Conservation (phyloP, 176 grass and related monocot species). For the Tuctoria greenei region DNA sequence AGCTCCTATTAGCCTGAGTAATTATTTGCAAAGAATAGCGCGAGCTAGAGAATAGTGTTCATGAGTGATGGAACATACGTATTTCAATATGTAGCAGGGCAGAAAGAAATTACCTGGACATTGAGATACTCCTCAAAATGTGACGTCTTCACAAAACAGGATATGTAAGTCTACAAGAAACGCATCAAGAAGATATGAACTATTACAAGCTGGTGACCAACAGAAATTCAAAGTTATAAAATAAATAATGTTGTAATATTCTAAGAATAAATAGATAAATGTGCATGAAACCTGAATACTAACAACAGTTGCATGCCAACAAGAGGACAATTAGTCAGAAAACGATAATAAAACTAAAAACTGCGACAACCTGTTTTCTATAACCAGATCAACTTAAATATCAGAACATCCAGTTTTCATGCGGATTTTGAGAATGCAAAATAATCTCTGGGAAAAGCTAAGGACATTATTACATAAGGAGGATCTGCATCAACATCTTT, state of each 20-base stretch:
- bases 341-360: slow-evolving; percentile 19
- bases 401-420: background rate
- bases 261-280: slow-evolving; percentile 22
- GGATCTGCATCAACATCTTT: background rate
- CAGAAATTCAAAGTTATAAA: slow-evolving; percentile 18
- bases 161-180: slow-evolving; percentile 74
- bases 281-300: slow-evolving; percentile 25
- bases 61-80: background rate
- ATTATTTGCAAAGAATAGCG: slow-evolving; percentile 8
- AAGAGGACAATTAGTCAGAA: background rate
- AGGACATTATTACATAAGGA: background rate
- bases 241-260: background rate
- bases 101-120: slow-evolving; percentile 70
- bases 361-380: background rate
- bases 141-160: slow-evolving; percentile 96
- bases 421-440: background rate
- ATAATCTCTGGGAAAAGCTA: background rate
- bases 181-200: slow-evolving; percentile 32
- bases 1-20: background rate
- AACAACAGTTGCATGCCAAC: slow-evolving; percentile 1
- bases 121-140: slow-evolving; percentile 89
- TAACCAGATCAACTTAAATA: background rate
- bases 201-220: background rate
- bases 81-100: slow-evolving; percentile 21
- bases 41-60: slow-evolving; percentile 11